Evolutionary conservation across 139 green algal genomes (phyloP).

Genomic region (Nannochloris sp.): DNA sequence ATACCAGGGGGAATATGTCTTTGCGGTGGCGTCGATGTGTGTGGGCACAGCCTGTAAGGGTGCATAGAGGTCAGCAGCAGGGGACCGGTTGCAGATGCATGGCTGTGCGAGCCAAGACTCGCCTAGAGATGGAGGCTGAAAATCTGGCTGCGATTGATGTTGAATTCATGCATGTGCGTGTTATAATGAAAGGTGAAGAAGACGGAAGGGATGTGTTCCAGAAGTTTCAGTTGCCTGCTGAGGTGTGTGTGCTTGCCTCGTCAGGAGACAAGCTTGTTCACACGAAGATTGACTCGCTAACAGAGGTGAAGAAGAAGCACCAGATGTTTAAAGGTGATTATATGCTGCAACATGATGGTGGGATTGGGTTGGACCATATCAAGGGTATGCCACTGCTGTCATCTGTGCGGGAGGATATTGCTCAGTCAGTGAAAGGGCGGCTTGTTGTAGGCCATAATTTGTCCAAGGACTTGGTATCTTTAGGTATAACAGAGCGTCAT

Average conservation of each 20-base stretch:
- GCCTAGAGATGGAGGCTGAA: slow-evolving; percentile 11
- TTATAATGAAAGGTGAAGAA: not conserved
- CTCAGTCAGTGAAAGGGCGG: not conserved
- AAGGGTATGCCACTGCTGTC: not conserved
- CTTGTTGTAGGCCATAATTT: slow-evolving; percentile 33
- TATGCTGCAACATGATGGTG: slow-evolving; percentile 8
- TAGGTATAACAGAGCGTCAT: slow-evolving; percentile 4
- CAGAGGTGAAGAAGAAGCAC: not conserved
- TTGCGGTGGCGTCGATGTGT: too few relatives aligned
- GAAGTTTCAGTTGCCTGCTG: slow-evolving; percentile 16
- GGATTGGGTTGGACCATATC: slow-evolving; percentile 8
- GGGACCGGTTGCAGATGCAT: not conserved
- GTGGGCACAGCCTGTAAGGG: too few relatives aligned
- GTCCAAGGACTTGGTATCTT: slow-evolving; percentile 22
- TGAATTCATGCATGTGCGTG: slow-evolving; percentile 19
- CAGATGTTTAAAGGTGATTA: not conserved
- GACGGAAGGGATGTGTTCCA: too few relatives aligned
- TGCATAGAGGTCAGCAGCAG: too few relatives aligned
- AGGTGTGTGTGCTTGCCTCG: slow-evolving; percentile 27
- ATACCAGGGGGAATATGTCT: too few relatives aligned
- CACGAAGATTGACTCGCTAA: slow-evolving; percentile 11
- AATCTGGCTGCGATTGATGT: slow-evolving; percentile 23
- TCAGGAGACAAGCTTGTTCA: slow-evolving; percentile 11
- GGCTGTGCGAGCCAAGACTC: slow-evolving; percentile 1
- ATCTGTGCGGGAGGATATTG: slow-evolving; percentile 6